These are phyloP conservation scores for Schizosaccharomyces pombe DNA, from an alignment of 805 yeast species.

Conservation along the genomic window DNA sequence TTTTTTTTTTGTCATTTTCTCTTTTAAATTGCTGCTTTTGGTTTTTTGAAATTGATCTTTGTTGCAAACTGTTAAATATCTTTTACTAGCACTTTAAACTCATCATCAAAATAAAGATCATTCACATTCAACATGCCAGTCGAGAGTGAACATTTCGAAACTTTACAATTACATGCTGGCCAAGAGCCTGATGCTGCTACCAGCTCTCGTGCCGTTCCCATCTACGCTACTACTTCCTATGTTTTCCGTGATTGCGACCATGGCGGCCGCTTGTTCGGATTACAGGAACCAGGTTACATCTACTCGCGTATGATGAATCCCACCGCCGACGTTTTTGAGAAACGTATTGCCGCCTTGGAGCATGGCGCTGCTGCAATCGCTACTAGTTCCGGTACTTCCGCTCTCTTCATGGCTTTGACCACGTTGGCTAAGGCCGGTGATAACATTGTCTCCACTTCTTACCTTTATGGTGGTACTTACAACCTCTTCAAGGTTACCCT, in stretches of 20 bases:
- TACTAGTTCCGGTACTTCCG: slow-evolving; percentile 88
- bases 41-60: too few relatives aligned
- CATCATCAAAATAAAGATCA: too few relatives aligned
- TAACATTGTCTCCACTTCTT: slow-evolving; percentile 69
- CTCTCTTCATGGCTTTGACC: slow-evolving; percentile 60
- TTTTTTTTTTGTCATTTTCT: too few relatives aligned
- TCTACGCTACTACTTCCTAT: slow-evolving; percentile 60
- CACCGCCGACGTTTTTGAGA: slow-evolving; percentile 73
- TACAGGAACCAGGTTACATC: slow-evolving; percentile 63
- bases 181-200: slow-evolving; percentile 43
- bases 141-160: slow-evolving; percentile 40
- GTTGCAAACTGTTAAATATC: too few relatives aligned
- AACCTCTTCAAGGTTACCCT: slow-evolving; percentile 85
- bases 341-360: slow-evolving; percentile 79
- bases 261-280: slow-evolving; percentile 75
- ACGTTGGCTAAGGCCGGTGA: slow-evolving; percentile 75
- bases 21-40: too few relatives aligned
- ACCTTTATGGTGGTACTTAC: slow-evolving; percentile 85
- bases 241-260: slow-evolving; percentile 72
- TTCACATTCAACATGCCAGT: background rate
- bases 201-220: slow-evolving; percentile 75
- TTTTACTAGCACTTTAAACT: too few relatives aligned
- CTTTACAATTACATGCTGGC: slow-evolving; percentile 87
- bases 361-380: slow-evolving; percentile 82
- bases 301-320: slow-evolving; percentile 87